phyloP scores from a whole-genome alignment of 2,329 filamentous ascomycete species.

The Epichloe uncinata region DNA sequence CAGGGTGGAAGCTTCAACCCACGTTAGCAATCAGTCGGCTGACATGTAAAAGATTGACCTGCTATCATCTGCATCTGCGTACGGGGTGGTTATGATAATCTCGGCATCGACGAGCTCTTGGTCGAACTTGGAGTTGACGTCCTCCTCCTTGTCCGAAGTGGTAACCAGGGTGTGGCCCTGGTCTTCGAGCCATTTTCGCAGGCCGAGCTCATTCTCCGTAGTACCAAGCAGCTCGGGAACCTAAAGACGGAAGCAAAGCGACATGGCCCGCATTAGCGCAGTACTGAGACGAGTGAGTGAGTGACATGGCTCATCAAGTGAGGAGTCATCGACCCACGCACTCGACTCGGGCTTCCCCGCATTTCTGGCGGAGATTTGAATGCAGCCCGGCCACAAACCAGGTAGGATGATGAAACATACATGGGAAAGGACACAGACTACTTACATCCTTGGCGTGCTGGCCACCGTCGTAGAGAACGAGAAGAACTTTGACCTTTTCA shows the following conservation, averaged over 20 bases:
- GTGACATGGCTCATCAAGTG: neutral
- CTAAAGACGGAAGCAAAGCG: conserved; percentile 18
- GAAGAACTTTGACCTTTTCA: conserved; percentile 80
- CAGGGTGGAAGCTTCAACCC: conserved; percentile 73
- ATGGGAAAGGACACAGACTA: conserved; percentile 2
- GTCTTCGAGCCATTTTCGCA: conserved; percentile 95
- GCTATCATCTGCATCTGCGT: conserved; percentile 13
- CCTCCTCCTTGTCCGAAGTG: conserved; percentile 95
- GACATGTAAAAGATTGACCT: neutral
- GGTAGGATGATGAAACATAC: neutral
- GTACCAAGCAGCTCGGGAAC: conserved; percentile 80
- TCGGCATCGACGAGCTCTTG: conserved; percentile 93
- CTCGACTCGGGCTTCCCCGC: neutral
- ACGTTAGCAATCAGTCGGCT: neutral
- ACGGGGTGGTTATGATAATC: conserved; percentile 98
- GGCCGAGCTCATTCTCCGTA: conserved; percentile 94
- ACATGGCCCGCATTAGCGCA: neutral
- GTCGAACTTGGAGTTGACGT: conserved; percentile 84
- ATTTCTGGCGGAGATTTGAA: neutral
- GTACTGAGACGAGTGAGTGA: neutral
- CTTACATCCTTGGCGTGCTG: conserved; percentile 76
- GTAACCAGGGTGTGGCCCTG: conserved; percentile 94
- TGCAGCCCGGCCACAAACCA: neutral
- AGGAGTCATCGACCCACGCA: neutral
- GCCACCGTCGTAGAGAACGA: conserved; percentile 85